phyloP scores from a whole-genome alignment of 2,329 filamentous ascomycete species.

The Fusarium mundagurra region DNA sequence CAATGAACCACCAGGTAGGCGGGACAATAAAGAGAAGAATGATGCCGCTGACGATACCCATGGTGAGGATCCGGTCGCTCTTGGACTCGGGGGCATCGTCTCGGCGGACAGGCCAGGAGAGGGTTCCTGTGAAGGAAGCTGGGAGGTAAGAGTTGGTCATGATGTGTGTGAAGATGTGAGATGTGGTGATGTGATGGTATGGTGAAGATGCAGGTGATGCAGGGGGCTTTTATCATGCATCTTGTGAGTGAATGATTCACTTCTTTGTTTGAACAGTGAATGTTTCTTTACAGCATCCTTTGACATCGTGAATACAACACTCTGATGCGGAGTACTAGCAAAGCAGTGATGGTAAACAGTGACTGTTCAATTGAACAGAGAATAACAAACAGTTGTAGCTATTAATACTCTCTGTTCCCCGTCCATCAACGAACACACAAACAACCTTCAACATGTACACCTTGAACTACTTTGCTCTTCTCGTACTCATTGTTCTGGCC shows the following conservation, averaged over 20 bases:
- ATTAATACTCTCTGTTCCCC: neutral
- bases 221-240: neutral
- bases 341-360: neutral
- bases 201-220: neutral
- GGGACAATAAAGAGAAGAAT: neutral
- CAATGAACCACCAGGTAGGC: slow-evolving; percentile 4
- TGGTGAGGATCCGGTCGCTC: neutral
- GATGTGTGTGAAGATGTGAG: neutral
- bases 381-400: neutral
- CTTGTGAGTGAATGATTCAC: neutral
- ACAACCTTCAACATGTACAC: neutral
- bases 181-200: neutral
- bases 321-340: neutral
- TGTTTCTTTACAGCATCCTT: neutral
- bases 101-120: slow-evolving; percentile 14
- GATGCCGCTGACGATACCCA: slow-evolving; percentile 12
- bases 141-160: slow-evolving; percentile 10
- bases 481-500: slow-evolving; percentile 3
- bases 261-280: neutral
- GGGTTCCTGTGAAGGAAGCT: neutral
- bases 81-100: neutral
- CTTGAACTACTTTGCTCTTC: neutral
- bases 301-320: neutral
- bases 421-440: neutral
- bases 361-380: neutral